Evolutionary conservation across 2,329 filamentous ascomycete species (phyloP).

Genomic region (Aureobasidium sp.): DNA sequence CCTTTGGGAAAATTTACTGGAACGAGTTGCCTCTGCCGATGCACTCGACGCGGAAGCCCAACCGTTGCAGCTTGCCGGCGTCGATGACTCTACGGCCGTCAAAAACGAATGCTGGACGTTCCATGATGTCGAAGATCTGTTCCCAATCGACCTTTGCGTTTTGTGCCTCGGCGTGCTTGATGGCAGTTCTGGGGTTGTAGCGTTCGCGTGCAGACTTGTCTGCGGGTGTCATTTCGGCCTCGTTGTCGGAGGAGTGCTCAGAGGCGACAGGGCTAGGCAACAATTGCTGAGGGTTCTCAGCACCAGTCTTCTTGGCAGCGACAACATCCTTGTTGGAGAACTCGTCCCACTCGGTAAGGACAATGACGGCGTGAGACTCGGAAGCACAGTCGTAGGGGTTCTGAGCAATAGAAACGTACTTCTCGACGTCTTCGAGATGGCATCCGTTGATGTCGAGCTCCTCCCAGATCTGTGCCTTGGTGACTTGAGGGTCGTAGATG

Average conservation of each 20-base stretch:
- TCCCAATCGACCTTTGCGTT: constrained; percentile 24
- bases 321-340: constrained; percentile 24
- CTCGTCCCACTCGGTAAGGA: constrained; percentile 28
- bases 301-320: background rate
- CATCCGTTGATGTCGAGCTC: constrained; percentile 20
- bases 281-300: background rate
- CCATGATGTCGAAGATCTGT: constrained; percentile 24
- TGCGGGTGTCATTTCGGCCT: constrained; percentile 5
- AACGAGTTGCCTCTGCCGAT: constrained; percentile 19
- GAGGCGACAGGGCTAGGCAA: constrained; percentile 8
- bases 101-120: constrained; percentile 27
- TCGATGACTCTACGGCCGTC: constrained; percentile 30
- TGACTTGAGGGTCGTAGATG: constrained; percentile 55
- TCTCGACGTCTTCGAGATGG: constrained; percentile 18
- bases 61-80: constrained; percentile 19
- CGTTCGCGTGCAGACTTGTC: constrained; percentile 7
- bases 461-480: constrained; percentile 25
- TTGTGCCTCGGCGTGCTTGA: constrained; percentile 9
- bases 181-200: constrained; percentile 3
- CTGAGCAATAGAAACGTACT: constrained; percentile 21
- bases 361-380: constrained; percentile 26
- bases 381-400: constrained; percentile 26
- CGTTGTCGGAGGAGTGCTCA: constrained; percentile 1
- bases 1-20: background rate
- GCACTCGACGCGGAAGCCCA: constrained; percentile 29